Conservation (phyloP, 2,329 filamentous ascomycete genomes). For the Aspergillus pseudoterreus region DNA sequence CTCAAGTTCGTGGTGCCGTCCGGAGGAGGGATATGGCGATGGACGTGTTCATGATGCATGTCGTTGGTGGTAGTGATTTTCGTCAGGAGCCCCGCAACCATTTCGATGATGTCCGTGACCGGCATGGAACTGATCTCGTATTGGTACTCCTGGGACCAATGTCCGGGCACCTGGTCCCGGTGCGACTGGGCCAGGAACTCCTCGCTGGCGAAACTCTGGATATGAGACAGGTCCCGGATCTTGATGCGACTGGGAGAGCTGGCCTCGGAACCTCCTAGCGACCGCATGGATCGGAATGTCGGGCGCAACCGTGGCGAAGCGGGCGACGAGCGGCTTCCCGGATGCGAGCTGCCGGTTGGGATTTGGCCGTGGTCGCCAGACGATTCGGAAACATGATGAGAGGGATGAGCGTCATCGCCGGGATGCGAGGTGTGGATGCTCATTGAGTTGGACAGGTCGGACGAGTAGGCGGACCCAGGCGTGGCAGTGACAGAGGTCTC, state of each 20-base stretch:
- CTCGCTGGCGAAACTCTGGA: slow-evolving; percentile 80
- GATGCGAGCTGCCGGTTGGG: slow-evolving; percentile 23
- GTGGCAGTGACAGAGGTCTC: slow-evolving; percentile 20
- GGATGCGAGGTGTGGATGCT: slow-evolving; percentile 33
- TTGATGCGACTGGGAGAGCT: slow-evolving; percentile 63
- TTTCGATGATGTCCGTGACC: slow-evolving; percentile 94
- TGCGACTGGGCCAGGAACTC: slow-evolving; percentile 62
- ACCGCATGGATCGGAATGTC: slow-evolving; percentile 42
- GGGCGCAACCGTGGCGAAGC: slow-evolving; percentile 45
- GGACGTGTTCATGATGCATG: slow-evolving; percentile 83
- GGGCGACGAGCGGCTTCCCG: slow-evolving; percentile 35
- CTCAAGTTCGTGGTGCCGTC: slow-evolving; percentile 58
- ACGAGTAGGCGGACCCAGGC: slow-evolving; percentile 14
- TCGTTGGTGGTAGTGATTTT: slow-evolving; percentile 98
- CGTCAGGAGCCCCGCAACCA: slow-evolving; percentile 93
- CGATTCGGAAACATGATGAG: slow-evolving; percentile 16
- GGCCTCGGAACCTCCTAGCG: slow-evolving; percentile 39
- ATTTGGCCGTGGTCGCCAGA: slow-evolving; percentile 22
- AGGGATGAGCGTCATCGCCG: slow-evolving; percentile 12
- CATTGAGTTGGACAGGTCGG: slow-evolving; percentile 41
- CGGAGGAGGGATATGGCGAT: slow-evolving; percentile 65
- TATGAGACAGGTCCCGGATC: slow-evolving; percentile 84
- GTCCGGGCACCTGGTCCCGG: slow-evolving; percentile 38
- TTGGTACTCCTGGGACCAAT: slow-evolving; percentile 53
- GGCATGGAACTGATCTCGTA: slow-evolving; percentile 99